Percentiles rank a stretch among this genome's conserved stretches.
Evolutionary conservation across 78 protist genomes (phyloP).

Genomic region (Speleostelium caveatum): DNA sequence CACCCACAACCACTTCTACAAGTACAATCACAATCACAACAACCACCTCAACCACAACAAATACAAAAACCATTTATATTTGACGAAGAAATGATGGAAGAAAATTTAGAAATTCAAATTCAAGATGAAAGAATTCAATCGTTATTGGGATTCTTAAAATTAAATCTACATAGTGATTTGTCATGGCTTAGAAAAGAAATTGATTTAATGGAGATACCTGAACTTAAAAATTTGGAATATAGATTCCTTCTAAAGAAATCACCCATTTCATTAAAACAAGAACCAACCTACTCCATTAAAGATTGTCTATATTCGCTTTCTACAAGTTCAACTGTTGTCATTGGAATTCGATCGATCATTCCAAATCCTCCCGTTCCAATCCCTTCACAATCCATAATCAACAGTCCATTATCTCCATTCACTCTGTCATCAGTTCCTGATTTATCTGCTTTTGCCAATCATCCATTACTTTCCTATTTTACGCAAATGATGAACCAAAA

Average conservation of each 20-base stretch:
- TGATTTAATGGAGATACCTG: constrained; percentile 64
- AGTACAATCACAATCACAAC: neutral
- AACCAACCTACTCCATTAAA: neutral
- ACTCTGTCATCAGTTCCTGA: constrained; percentile 35
- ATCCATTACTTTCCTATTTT: constrained; percentile 1
- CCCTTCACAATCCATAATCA: neutral
- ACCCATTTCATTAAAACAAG: constrained; percentile 65
- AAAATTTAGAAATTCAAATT: constrained; percentile 15
- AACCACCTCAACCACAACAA: too few species aligned
- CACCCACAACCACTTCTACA: constrained; percentile 4
- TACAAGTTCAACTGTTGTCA: neutral
- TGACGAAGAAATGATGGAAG: constrained; percentile 52
- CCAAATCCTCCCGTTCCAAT: neutral
- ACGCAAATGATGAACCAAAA: constrained; percentile 10
- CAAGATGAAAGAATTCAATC: constrained; percentile 63
- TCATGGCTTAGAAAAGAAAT: constrained; percentile 37
- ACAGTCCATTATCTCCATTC: constrained; percentile 8
- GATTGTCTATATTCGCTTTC: constrained; percentile 21
- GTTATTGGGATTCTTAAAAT: constrained; percentile 19
- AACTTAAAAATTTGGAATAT: constrained; percentile 29
- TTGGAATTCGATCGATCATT: constrained; percentile 44
- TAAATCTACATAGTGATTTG: constrained; percentile 19
- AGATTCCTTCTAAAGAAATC: constrained; percentile 30
- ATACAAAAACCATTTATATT: neutral
- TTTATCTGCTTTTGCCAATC: constrained; percentile 17